phyloP scores from a whole-genome alignment of 2,329 filamentous ascomycete species.

The Ceratocystis colombiana region DNA sequence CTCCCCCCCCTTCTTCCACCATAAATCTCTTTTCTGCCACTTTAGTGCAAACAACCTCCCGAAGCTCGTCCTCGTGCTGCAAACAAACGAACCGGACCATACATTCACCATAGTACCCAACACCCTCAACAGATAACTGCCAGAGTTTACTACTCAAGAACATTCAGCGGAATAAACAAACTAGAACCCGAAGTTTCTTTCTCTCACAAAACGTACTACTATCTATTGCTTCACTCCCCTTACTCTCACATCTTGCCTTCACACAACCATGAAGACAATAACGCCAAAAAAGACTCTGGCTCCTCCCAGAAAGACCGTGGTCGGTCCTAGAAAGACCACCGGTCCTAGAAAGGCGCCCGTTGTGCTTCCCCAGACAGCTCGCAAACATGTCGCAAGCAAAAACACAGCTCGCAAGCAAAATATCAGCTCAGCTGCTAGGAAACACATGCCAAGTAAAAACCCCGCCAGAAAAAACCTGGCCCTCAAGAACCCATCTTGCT shows the following conservation, averaged over 20 bases:
- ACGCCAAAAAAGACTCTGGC: slow-evolving; percentile 9
- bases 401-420: slow-evolving; percentile 17
- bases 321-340: slow-evolving; percentile 21
- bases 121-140: neutral
- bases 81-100: neutral
- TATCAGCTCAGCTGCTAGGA: slow-evolving; percentile 6
- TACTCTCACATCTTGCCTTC: neutral
- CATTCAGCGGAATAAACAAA: neutral
- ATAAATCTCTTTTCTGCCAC: neutral
- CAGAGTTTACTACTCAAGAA: neutral
- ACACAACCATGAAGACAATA: slow-evolving; percentile 21
- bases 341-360: slow-evolving; percentile 21
- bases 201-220: neutral
- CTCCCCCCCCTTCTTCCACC: neutral
- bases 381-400: slow-evolving; percentile 24
- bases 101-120: neutral
- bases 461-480: slow-evolving; percentile 10
- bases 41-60: neutral
- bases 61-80: neutral
- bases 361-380: slow-evolving; percentile 19
- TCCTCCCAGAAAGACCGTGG: neutral
- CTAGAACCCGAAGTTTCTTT: neutral
- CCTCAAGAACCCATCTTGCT: slow-evolving; percentile 10
- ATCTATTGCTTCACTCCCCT: neutral
- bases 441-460: slow-evolving; percentile 15